Base-by-base conservation (phyloP, 306 rosid genomes). In the Quillaja saponaria region DNA sequence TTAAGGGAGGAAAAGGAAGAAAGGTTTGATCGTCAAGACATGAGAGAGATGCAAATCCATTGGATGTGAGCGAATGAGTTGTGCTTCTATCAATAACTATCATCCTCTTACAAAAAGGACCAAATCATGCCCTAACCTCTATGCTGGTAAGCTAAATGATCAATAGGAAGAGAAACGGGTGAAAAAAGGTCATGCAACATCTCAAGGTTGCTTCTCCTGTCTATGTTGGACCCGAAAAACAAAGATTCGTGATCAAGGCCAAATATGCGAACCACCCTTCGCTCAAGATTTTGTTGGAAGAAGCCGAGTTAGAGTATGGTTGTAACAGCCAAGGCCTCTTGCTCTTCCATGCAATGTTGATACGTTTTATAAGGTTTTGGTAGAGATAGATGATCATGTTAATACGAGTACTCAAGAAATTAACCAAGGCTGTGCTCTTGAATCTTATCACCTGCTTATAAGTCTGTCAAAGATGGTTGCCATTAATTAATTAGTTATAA, bases 31-130 rank as follows among this genome's bases (percentile, higher is more conserved):
- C 16, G 61, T 28, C 11, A 80, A 81, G 76, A 87, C 97, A 41
- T 91, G 95, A 96, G 77, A 83, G 77, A 65, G 89, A 54, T 91
- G 97, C 86, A 91, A 85, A 71, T 78, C 91, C n/a, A 58, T 90
- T 45, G 90, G 96, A 15, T 44, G 80, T 3, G 78, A 87, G 5
- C 41, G 69, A n/a, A 69, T 46, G 52, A 62, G 11, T 8, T 13
- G 61, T 9, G n/a, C 61, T 3, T 6, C 58, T 7, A 39, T 31
- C 4, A 39, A 39, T 2, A 39, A 2, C 12, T 8, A 8, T 1
- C 69, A 40, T 12, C 46, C 48, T 12, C 52, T 70, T 10, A 69
- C 67, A 18, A 60, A 6, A 56, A 85, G 86, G 72, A 76, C 82
- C 71, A 81, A 44, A 61, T 8, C 44, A 39, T 8, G 12, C 7